Evolutionary conservation across 139 green algal species (phyloP).

Genomic region (Coelastrella sp.): DNA sequence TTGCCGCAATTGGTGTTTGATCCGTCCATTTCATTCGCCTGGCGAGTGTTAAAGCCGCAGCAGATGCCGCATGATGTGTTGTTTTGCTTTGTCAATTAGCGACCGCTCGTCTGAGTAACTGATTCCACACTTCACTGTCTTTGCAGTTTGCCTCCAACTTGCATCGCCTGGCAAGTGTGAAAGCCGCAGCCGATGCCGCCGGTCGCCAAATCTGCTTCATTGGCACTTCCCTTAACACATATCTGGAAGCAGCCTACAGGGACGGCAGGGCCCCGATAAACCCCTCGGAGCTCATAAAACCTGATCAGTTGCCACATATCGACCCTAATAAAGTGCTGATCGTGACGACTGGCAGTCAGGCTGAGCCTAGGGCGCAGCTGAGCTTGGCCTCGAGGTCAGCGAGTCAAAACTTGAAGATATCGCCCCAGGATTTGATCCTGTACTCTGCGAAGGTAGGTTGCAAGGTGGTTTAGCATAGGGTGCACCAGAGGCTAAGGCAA

Average conservation of each 20-base stretch:
- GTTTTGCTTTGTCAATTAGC: background rate
- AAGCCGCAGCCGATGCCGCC: conserved; percentile 93
- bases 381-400: conserved; percentile 84
- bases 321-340: conserved; percentile 92
- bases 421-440: conserved; percentile 87
- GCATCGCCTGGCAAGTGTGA: conserved; percentile 85
- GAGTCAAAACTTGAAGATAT: conserved; percentile 86
- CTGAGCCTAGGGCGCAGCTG: conserved; percentile 90
- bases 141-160: conserved; percentile 97
- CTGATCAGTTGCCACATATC: conserved; percentile 77
- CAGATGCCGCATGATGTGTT: conserved; percentile 78
- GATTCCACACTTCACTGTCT: conserved; percentile 20
- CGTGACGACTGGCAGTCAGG: conserved; percentile 79
- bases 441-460: conserved; percentile 89
- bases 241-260: conserved; percentile 93
- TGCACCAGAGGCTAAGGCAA: background rate
- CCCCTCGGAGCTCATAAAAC: conserved; percentile 82
- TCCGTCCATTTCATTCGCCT: conserved; percentile 61
- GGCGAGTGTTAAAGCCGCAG: conserved; percentile 88
- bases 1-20: no score
- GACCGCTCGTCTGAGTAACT: background rate
- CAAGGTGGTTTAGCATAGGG: no score
- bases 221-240: conserved; percentile 91
- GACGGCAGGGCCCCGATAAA: conserved; percentile 83
- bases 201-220: conserved; percentile 94